Conservation (phyloP, 345 rosid genomes). For the Ceriops tagal region DNA sequence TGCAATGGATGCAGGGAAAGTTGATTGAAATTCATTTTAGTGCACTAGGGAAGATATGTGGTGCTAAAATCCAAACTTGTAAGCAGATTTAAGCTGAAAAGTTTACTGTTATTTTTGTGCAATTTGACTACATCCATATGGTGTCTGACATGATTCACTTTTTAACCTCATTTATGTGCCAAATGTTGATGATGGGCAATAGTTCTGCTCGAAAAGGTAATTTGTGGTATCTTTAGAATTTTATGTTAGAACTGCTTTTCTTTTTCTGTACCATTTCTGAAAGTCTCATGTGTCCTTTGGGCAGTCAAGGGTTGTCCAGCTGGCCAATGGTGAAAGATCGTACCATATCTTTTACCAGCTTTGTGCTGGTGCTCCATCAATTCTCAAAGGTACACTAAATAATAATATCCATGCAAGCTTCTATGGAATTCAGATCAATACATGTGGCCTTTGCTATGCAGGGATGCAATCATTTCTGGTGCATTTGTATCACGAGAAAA, state of each 20-base stretch:
- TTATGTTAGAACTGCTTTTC: constrained; percentile 16
- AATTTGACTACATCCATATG: constrained; percentile 2
- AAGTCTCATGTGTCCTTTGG: constrained; percentile 28
- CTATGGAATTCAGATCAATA: constrained; percentile 1
- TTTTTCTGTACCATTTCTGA: constrained; percentile 29
- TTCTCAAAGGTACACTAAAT: constrained; percentile 62
- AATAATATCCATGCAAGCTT: constrained; percentile 7
- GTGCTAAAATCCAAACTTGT: constrained; percentile 88
- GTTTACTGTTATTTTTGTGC: constrained; percentile 12
- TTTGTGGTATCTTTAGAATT: constrained; percentile 20
- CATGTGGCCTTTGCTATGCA: background rate
- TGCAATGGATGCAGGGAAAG: constrained; percentile 64
- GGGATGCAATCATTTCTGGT: background rate
- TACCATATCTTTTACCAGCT: constrained; percentile 88
- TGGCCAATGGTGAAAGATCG: constrained; percentile 82
- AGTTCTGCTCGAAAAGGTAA: constrained; percentile 97
- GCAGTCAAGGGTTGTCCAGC: constrained; percentile 96
- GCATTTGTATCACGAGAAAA: background rate
- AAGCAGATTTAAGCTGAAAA: constrained; percentile 29
- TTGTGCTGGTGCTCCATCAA: constrained; percentile 89
- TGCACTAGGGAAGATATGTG: constrained; percentile 68
- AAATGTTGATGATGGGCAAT: constrained; percentile 20
- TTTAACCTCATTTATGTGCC: constrained; percentile 15
- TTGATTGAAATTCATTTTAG: constrained; percentile 82
- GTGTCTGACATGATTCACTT: constrained; percentile 28